phyloP scores from a whole-genome alignment of 805 yeast species.

The Monosporozyma siamensis region DNA sequence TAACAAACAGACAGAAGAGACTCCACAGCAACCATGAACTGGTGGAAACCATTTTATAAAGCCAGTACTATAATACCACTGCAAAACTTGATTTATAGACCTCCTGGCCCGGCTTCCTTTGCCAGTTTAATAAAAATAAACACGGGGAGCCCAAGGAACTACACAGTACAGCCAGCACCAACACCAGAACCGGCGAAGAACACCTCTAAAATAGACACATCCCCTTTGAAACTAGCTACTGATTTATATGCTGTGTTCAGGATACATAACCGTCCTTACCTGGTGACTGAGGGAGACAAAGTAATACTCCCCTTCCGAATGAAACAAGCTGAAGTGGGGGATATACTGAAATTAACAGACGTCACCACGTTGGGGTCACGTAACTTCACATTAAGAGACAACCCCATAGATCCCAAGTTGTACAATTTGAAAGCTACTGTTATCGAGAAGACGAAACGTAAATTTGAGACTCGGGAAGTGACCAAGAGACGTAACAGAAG shows the following conservation, averaged over 20 bases:
- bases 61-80: too few relatives aligned
- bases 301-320: constrained; percentile 70
- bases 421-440: constrained; percentile 67
- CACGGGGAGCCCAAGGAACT: background rate
- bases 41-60: too few relatives aligned
- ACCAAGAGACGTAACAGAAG: constrained; percentile 78
- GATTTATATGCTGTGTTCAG: constrained; percentile 73
- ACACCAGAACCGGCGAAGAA: background rate
- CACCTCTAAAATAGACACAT: constrained; percentile 33
- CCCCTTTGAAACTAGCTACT: constrained; percentile 57
- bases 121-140: too few relatives aligned
- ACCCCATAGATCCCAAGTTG: constrained; percentile 43
- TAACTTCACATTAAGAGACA: constrained; percentile 57
- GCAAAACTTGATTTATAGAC: too few relatives aligned
- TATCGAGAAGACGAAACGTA: constrained; percentile 76
- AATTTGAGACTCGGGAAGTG: constrained; percentile 59
- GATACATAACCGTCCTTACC: constrained; percentile 74
- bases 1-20: too few relatives aligned
- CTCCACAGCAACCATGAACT: too few relatives aligned
- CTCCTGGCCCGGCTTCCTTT: too few relatives aligned
- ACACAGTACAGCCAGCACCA: background rate
- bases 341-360: constrained; percentile 60
- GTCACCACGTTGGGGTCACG: constrained; percentile 81
- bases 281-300: constrained; percentile 86
- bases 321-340: constrained; percentile 76